Conservation (phyloP, 2,329 filamentous ascomycete genomes). For the Fusarium avenaceum region DNA sequence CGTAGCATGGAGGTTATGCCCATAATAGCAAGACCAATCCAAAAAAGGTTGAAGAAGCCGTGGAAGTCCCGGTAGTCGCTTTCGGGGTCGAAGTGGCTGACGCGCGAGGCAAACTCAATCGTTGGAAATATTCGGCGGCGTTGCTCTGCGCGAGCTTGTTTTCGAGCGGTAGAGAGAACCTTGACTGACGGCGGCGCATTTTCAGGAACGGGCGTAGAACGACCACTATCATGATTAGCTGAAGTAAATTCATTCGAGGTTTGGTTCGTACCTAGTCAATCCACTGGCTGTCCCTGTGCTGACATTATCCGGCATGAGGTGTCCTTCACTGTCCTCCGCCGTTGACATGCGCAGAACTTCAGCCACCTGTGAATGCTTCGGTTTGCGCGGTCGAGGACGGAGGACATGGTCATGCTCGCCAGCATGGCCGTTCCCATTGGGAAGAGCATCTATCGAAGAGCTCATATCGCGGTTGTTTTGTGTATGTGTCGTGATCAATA, state of each 20-base stretch:
- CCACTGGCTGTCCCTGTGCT: slow-evolving; percentile 53
- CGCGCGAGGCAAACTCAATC: slow-evolving; percentile 88
- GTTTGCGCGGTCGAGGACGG: slow-evolving; percentile 65
- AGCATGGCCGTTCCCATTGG: slow-evolving; percentile 48
- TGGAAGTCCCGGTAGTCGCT: slow-evolving; percentile 95
- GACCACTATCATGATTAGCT: slow-evolving; percentile 69
- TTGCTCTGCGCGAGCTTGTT: slow-evolving; percentile 84
- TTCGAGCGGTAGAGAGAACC: slow-evolving; percentile 86
- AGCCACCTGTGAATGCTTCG: slow-evolving; percentile 62
- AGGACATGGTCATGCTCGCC: slow-evolving; percentile 58
- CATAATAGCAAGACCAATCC: slow-evolving; percentile 97
- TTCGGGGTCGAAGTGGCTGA: slow-evolving; percentile 94
- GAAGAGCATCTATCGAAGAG: slow-evolving; percentile 48
- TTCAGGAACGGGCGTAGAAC: slow-evolving; percentile 84
- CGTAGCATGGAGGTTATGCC: slow-evolving; percentile 92
- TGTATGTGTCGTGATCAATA: slow-evolving; percentile 21
- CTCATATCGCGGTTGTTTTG: slow-evolving; percentile 44
- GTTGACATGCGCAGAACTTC: slow-evolving; percentile 58
- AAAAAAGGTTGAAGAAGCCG: slow-evolving; percentile 98
- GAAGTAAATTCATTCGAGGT: neutral
- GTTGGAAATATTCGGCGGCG: slow-evolving; percentile 90
- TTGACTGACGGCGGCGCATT: slow-evolving; percentile 95
- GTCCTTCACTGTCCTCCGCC: slow-evolving; percentile 52
- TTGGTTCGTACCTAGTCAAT: slow-evolving; percentile 59
- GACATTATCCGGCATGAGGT: slow-evolving; percentile 54